Base-by-base conservation (phyloP, 2,329 filamentous ascomycete genomes). In the Madurella fahalii region DNA sequence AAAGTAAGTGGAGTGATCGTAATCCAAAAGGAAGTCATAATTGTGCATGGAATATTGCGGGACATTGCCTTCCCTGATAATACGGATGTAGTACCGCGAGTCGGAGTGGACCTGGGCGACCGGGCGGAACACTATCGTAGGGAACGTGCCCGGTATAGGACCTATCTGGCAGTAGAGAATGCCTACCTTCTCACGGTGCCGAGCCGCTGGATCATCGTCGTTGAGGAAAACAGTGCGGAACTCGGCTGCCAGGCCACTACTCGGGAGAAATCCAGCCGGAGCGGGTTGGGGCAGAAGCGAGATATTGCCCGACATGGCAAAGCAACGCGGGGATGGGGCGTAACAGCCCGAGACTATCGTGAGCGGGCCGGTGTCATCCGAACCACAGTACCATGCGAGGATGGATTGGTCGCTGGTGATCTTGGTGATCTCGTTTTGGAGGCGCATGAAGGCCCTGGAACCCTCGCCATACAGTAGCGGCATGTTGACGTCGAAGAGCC, bases 401-500 rank as follows among this genome's bases (percentile, higher is more conserved):
- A 54, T 54, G 16, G 40, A 50, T 12, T 46, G 47, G 37, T 54
- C 52, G 25, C 40, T 12, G 4, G 52, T 50, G n/a, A 18, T 15
- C 13, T 50, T 50, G 47, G 30, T 12, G 4, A 52, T 51, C n/a
- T 49, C 46, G 8, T 50, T 16, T 37, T 56, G 50, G 1, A 50
- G 54, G 1, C 46, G 45, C 2, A 37, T 1, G 20, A 56, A 56
- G 17, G 54, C 37, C 15, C 37, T 42, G 2, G 1, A 2, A 13
- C 40, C 49, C 16, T 56, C 49, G 9, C 53, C 54, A 16, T 56
- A 53, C 1, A 53, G 15, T 7, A 56, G 46, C 5, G 50, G 41
- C 54, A 56, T 52, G 45, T 56, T 46, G 49, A 56, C 39, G 17
- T 31, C 30, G 31, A 56, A 56, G 5, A 56, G 40, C 0, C 54